Evolutionary conservation across 306 rosid genomes (phyloP), one percentile per base, ranked within the genome.

Genomic region (Hippophae gyantsensis): DNA sequence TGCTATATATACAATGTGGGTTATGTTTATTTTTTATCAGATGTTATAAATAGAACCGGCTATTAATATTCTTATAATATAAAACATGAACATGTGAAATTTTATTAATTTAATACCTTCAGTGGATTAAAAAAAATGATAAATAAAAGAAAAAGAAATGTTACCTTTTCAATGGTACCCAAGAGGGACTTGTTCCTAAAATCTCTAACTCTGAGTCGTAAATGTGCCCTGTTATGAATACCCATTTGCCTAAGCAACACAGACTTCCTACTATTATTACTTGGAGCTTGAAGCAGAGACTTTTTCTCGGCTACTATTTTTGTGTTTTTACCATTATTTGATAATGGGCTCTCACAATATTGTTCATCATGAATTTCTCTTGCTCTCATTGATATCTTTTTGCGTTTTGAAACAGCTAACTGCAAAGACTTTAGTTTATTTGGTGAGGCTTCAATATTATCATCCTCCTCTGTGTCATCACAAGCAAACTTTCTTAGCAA

Each of bases 401-500:
- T 32, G 38, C 38, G 38, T 32, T 32, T 2, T 32, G 38, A 32
- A 32, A 32, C 38, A 32, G 38, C 38, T 4, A 32, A 32, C 2
- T 32, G 38, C 38, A 32, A 32, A 32, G 38, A 13, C 66, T 67
- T 62, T 45, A 43, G 62, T 44, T 48, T 77, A 66, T 60, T 77
- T 10, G 66, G 41, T 7, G 48, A 60, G 1, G 56, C 25, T 53
- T 62, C 48, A 32, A 32, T 32, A 4, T 32, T 32, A 0, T 65
- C 65, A n/a, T 58, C 81, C 0, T 52, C 65, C 26, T 63, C 69
- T 26, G 71, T 12, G 0, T 40, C 74, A 49, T 60, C 26, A 12
- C 81, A 78, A 0, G 96, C 93, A 62, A 92, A 92, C 56, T 92
- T 92, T 8, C 78, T 64, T 7, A 92, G 92, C 46, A 92, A 72